Evolutionary conservation across 192 early-diverging fungal species (phyloP).

Genomic region (Gamsiella multidivaricata): DNA sequence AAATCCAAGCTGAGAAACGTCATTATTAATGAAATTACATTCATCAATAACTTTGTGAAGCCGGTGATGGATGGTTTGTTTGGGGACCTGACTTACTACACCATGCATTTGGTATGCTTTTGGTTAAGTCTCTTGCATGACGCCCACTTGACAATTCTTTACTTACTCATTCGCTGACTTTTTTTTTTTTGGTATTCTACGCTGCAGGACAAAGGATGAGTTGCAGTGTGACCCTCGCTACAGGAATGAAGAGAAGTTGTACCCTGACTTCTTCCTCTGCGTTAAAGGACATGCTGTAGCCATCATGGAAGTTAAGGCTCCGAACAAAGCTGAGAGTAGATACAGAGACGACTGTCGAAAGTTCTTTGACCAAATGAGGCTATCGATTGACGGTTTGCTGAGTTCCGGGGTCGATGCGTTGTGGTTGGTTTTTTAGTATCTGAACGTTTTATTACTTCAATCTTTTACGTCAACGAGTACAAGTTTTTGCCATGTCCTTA

Average conservation of each 20-base stretch:
- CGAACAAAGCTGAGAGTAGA: not conserved
- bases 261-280: constrained; percentile 22
- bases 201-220: constrained; percentile 14
- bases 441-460: not conserved
- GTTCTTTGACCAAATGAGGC: constrained; percentile 10
- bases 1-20: too few relatives aligned
- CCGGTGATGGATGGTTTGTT: constrained; percentile 29
- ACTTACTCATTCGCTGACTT: not conserved
- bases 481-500: constrained; percentile 18
- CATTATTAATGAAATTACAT: constrained; percentile 24
- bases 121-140: not conserved
- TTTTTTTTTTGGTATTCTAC: not conserved
- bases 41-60: constrained; percentile 31
- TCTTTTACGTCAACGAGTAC: constrained; percentile 10
- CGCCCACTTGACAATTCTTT: too few relatives aligned
- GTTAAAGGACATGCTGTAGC: constrained; percentile 20
- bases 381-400: constrained; percentile 12
- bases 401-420: constrained; percentile 9
- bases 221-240: constrained; percentile 9
- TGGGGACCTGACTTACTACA: constrained; percentile 19
- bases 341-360: constrained; percentile 19
- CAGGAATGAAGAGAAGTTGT: constrained; percentile 12
- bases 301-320: constrained; percentile 18
- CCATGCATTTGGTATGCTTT: constrained; percentile 28
- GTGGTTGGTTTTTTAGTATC: constrained; percentile 18